A percentile compares a stretch with the other conserved stretches of the same genome.
phyloP scores from a whole-genome alignment of 352 stramenopile species.

The Pythium aphanidermatum region DNA sequence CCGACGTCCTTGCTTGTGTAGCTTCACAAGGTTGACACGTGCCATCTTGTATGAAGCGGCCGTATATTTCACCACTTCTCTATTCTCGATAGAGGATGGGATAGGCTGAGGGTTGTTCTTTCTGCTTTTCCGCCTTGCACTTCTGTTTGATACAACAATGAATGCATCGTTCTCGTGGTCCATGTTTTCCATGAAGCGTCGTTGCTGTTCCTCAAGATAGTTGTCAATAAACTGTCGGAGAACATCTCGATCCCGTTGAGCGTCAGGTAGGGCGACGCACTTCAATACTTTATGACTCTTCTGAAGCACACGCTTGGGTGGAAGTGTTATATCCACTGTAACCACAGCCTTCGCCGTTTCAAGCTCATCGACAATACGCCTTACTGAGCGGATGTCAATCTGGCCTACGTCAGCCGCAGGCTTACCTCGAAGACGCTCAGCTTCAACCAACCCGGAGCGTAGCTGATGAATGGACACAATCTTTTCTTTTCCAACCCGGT shows the following conservation, averaged over 20 bases:
- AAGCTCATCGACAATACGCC: conserved; percentile 59
- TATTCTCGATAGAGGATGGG: conserved; percentile 20
- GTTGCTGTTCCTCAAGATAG: conserved; percentile 61
- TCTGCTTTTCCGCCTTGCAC: conserved; percentile 11
- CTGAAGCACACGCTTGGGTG: conserved; percentile 59
- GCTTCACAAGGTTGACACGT: conserved; percentile 42
- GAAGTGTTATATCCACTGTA: conserved; percentile 62
- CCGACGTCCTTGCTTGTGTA: conserved; percentile 64
- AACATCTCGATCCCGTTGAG: conserved; percentile 37
- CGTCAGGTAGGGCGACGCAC: conserved; percentile 54
- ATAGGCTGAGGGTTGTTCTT: conserved; percentile 11
- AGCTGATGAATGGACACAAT: conserved; percentile 69
- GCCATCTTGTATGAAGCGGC: conserved; percentile 58
- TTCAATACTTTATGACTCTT: conserved; percentile 57
- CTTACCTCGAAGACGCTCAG: conserved; percentile 29
- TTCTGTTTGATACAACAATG: conserved; percentile 51
- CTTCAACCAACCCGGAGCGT: conserved; percentile 39
- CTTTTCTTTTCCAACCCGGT: conserved; percentile 48
- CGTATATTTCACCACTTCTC: conserved; percentile 62
- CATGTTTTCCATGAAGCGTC: conserved; percentile 52
- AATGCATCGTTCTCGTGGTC: conserved; percentile 51
- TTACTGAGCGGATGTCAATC: conserved; percentile 66
- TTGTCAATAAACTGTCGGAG: conserved; percentile 53
- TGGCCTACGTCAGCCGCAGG: conserved; percentile 17
- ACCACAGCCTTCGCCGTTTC: conserved; percentile 36